Evolutionary conservation across 2,329 filamentous ascomycete genomes (phyloP).

Genomic region (Penicillium sp.): DNA sequence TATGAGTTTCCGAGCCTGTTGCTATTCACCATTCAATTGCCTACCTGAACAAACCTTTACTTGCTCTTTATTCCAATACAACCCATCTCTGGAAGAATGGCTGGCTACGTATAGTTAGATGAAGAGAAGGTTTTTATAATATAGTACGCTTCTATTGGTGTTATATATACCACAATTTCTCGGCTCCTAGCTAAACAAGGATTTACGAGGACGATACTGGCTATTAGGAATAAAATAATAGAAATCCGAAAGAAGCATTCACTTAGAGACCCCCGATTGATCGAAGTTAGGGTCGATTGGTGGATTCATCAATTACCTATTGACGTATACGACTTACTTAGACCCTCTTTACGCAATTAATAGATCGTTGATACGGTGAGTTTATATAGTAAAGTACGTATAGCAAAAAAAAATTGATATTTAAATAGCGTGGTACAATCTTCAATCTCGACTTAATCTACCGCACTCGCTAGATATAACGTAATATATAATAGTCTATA

Average conservation of each 20-base stretch:
- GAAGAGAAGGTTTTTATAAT: constrained; percentile 3
- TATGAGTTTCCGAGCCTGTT: no score
- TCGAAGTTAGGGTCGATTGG: not conserved
- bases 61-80: not conserved
- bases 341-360: no score
- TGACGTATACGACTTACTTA: not conserved
- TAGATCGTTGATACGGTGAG: no score
- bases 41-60: no score
- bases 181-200: not conserved
- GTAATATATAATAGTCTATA: no score
- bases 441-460: no score
- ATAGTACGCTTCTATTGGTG: constrained; percentile 1
- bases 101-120: constrained; percentile 1
- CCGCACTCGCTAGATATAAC: no score
- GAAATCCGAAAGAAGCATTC: not conserved
- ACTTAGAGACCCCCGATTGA: not conserved
- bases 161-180: constrained; percentile 1
- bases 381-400: no score
- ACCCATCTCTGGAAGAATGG: not conserved
- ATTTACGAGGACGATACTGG: not conserved
- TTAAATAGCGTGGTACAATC: no score
- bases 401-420: no score
- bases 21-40: no score
- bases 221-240: constrained; percentile 2
- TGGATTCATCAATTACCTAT: constrained; percentile 1